phyloP scores from a whole-genome alignment of 2,329 filamentous ascomycete genomes.

The Pestalotiopsis sp. region DNA sequence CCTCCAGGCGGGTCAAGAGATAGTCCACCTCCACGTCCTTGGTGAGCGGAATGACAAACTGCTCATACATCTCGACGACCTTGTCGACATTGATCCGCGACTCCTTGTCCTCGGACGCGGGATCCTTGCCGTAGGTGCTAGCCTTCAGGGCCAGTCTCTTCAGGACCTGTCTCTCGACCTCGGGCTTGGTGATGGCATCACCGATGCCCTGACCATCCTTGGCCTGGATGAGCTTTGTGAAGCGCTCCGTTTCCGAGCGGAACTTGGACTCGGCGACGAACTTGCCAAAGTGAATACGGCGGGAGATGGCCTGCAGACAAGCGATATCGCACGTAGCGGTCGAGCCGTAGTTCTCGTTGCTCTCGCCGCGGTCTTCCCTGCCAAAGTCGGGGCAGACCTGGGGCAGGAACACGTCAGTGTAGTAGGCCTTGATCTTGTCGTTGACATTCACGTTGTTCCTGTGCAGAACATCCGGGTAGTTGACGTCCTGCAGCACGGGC shows the following conservation, averaged over 20 bases:
- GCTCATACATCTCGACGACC: slow-evolving; percentile 85
- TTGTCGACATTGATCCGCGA: slow-evolving; percentile 91
- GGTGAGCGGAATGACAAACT: slow-evolving; percentile 95
- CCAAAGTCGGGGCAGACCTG: slow-evolving; percentile 77
- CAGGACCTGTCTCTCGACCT: slow-evolving; percentile 89
- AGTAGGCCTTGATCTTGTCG: slow-evolving; percentile 80
- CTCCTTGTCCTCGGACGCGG: slow-evolving; percentile 62
- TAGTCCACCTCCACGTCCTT: slow-evolving; percentile 99
- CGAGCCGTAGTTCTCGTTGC: slow-evolving; percentile 93
- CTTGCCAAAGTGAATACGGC: slow-evolving; percentile 96
- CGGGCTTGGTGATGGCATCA: slow-evolving; percentile 84
- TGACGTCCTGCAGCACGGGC: slow-evolving; percentile 82
- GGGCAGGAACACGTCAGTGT: slow-evolving; percentile 82
- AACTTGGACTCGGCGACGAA: slow-evolving; percentile 98
- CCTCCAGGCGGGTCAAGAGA: slow-evolving; percentile 80
- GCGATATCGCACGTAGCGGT: slow-evolving; percentile 88
- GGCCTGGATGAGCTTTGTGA: slow-evolving; percentile 79
- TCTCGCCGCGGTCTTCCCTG: slow-evolving; percentile 79
- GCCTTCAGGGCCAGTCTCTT: slow-evolving; percentile 87
- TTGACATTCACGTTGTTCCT: slow-evolving; percentile 91
- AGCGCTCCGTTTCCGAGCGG: slow-evolving; percentile 76
- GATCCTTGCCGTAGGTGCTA: slow-evolving; percentile 90
- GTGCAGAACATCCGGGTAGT: slow-evolving; percentile 88
- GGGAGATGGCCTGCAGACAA: slow-evolving; percentile 85
- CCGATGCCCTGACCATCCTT: slow-evolving; percentile 81